phyloP scores from a whole-genome alignment of 1,284 basidiomycete genomes.

The Coniferiporia weirii region DNA sequence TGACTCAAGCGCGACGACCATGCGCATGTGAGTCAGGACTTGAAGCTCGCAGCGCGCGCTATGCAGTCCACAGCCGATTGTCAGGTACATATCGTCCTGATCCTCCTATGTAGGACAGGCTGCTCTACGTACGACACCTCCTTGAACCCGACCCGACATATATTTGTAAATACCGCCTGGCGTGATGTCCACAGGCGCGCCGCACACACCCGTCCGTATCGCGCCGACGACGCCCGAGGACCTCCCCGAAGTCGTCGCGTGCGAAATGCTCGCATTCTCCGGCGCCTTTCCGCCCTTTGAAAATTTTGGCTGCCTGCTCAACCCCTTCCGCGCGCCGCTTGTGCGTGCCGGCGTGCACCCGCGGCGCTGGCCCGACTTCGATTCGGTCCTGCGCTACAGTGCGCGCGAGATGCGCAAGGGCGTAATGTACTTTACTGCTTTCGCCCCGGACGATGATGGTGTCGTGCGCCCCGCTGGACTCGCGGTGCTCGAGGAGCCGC shows the following conservation, averaged over 20 bases:
- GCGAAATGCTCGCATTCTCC: constrained; percentile 12
- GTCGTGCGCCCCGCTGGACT: background rate
- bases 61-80: no score
- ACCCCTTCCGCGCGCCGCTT: constrained; percentile 6
- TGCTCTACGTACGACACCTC: no score
- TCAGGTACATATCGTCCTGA: no score
- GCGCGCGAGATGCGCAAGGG: constrained; percentile 5
- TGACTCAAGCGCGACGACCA: no score
- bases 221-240: constrained; percentile 1
- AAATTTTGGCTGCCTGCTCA: background rate
- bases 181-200: background rate
- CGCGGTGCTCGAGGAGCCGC: constrained; percentile 1
- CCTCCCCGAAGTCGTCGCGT: constrained; percentile 3
- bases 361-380: constrained; percentile 15
- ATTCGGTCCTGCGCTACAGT: background rate
- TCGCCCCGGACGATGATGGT: constrained; percentile 3
- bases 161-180: no score
- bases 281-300: constrained; percentile 2
- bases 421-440: constrained; percentile 1
- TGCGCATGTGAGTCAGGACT: no score
- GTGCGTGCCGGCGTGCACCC: constrained; percentile 9
- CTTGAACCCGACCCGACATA: no score
- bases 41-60: no score
- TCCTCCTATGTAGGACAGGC: no score
- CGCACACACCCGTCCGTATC: background rate